phyloP scores from a whole-genome alignment of 2,329 filamentous ascomycete genomes.

The Fusarium sp. region DNA sequence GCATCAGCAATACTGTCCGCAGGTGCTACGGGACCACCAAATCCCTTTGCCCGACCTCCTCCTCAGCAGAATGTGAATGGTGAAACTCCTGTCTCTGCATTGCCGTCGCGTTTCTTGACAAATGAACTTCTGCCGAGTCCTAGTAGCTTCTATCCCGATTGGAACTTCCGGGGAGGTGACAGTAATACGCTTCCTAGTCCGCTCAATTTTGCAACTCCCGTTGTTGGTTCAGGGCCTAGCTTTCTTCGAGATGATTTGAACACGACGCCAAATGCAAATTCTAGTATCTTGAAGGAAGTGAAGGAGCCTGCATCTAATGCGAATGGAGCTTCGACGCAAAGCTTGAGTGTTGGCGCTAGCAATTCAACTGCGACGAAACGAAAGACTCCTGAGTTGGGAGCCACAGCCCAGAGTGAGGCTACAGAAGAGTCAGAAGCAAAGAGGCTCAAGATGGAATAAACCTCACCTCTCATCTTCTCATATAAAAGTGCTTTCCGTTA shows the following conservation, averaged over 20 bases:
- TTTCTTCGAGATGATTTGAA: constrained; percentile 67
- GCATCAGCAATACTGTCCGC: constrained; percentile 87
- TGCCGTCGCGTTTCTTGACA: constrained; percentile 91
- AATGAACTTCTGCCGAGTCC: constrained; percentile 90
- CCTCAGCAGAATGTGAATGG: constrained; percentile 73
- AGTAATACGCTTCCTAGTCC: constrained; percentile 92
- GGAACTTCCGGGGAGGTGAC: constrained; percentile 79
- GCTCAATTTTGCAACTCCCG: constrained; percentile 89
- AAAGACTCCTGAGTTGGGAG: constrained; percentile 66
- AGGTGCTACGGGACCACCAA: constrained; percentile 90
- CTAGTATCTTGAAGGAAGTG: constrained; percentile 13
- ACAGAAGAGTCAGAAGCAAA: constrained; percentile 63
- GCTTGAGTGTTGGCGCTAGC: constrained; percentile 37
- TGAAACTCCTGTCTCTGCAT: constrained; percentile 86
- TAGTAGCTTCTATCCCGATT: constrained; percentile 91
- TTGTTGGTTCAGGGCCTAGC: constrained; percentile 70
- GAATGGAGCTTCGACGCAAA: constrained; percentile 30
- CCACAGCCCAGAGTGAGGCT: constrained; percentile 55
- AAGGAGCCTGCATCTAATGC: constrained; percentile 10
- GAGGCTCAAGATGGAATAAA: constrained; percentile 63
- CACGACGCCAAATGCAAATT: constrained; percentile 28
- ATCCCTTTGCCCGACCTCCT: constrained; percentile 91
- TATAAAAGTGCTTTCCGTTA: constrained; percentile 25
- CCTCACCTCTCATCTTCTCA: neutral
- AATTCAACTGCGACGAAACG: constrained; percentile 57